These are phyloP conservation scores for Aspergillus alliaceus DNA, from an alignment of 2,329 filamentous ascomycete species.

Conservation along the genomic window DNA sequence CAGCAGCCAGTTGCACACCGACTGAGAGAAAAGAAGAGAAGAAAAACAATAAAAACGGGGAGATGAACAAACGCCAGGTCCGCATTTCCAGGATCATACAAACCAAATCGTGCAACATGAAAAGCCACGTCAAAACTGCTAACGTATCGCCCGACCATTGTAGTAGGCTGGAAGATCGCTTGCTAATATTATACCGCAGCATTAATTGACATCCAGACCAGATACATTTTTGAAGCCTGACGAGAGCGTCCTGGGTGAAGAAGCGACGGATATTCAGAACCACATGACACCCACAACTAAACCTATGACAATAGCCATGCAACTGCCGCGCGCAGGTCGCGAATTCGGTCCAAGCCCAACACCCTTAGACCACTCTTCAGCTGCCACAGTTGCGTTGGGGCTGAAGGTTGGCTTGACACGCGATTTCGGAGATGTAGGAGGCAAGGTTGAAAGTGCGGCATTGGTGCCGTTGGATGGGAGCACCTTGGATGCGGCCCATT, in stretches of 20 bases:
- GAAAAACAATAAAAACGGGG: too few relatives aligned
- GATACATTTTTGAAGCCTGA: too few relatives aligned
- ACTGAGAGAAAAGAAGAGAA: not conserved
- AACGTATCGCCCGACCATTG: not conserved
- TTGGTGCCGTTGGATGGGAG: slow-evolving; percentile 1
- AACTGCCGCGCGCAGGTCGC: slow-evolving; percentile 33
- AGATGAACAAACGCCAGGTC: not conserved
- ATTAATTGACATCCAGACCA: not conserved
- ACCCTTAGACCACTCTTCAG: slow-evolving; percentile 24
- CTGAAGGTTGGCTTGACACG: slow-evolving; percentile 3
- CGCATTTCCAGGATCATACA: not conserved
- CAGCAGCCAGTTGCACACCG: not conserved
- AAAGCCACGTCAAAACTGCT: not conserved
- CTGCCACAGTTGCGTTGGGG: slow-evolving; percentile 9
- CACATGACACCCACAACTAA: slow-evolving; percentile 38
- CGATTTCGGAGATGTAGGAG: not conserved
- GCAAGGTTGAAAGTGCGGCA: not conserved
- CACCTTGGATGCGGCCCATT: not conserved
- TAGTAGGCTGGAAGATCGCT: not conserved
- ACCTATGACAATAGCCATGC: slow-evolving; percentile 39
- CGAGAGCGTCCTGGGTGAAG: too few relatives aligned
- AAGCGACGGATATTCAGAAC: slow-evolving; percentile 24
- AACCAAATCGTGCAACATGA: not conserved
- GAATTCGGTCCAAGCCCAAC: slow-evolving; percentile 25
- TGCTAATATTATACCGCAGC: not conserved